Base-by-base conservation (phyloP, 1,284 basidiomycete species). In the Trichosporon inkin region DNA sequence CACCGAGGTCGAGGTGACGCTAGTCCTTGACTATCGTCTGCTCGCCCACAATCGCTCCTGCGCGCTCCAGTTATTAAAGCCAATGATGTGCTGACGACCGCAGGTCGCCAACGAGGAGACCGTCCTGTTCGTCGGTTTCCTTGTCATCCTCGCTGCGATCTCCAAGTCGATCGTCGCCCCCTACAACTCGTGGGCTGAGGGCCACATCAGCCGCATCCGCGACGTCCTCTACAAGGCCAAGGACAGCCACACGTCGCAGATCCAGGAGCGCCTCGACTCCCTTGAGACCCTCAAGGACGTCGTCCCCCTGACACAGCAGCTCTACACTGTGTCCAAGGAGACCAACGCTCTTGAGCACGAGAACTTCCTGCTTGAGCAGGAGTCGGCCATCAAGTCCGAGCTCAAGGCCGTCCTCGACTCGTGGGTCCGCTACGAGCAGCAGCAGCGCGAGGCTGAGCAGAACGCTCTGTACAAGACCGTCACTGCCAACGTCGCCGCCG, bases 341-440 rank as follows among this genome's bases (percentile, higher is more conserved):
- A 98, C 93, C 65, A 94, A 94, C 61, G 80, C 87, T 72, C 83
- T 95, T 71, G 95, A 99, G 81, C 84, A 89, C 70, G 87, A 91
- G 73, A 88, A 90, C 62, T 99, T 98, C 72, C 86, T 90, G 63
- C 88, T 94, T 76, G 84, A 86, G 73, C 95, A 99, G 83, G 89
- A 91, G 80, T 87, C 89, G 67, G 86, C 85, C 54, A 82, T 98
- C 70, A 88, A 93, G 38, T 68, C 88, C 55, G 96, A 99, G 82
- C 83, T 97, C 78, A 99, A 98, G 83, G 71, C 87, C 38, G 94
- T 99, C 38, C 86, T 99, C 62, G 96, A 99, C 84, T 90, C 89
- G 77, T 98, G 95, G 94, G 94, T 95, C 63, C 89, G 95, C 75
- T 94, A 86, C 81, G 95, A 99, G 83, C 93, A 96, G 76, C 91